Evolutionary conservation across 495 filamentous ascomycete species (phyloP).

Genomic region (Penicillium atrosanguineum): DNA sequence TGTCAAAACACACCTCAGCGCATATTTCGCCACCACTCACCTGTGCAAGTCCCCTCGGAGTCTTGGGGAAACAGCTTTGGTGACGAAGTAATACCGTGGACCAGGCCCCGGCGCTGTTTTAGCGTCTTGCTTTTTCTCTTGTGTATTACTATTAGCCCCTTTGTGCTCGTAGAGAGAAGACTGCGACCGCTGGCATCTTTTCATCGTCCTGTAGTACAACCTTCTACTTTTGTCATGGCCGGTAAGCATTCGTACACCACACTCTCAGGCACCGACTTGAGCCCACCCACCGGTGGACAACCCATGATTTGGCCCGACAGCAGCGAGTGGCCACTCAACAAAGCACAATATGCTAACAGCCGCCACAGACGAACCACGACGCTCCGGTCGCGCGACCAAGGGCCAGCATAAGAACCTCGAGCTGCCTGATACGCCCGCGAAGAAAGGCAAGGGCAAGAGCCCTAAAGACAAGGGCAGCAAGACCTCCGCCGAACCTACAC

Average conservation of each 20-base stretch:
- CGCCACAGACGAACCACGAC: constrained; percentile 74
- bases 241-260: constrained; percentile 46
- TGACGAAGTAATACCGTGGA: constrained; percentile 41
- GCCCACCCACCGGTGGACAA: constrained; percentile 4
- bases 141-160: constrained; percentile 43
- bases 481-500: constrained; percentile 47
- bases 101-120: constrained; percentile 28
- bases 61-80: constrained; percentile 19
- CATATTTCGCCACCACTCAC: constrained; percentile 11
- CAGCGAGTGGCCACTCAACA: not conserved
- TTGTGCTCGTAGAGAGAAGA: constrained; percentile 42
- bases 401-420: constrained; percentile 90
- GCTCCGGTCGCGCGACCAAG: constrained; percentile 92
- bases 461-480: constrained; percentile 51
- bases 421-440: constrained; percentile 56
- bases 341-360: constrained; percentile 32
- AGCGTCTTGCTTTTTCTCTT: constrained; percentile 38
- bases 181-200: constrained; percentile 29
- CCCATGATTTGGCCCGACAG: not conserved
- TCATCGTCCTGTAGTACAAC: constrained; percentile 41
- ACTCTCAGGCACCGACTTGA: constrained; percentile 7
- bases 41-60: constrained; percentile 9
- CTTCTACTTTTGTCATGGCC: constrained; percentile 37
- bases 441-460: constrained; percentile 62
- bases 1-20: constrained; percentile 17